phyloP scores from a whole-genome alignment of 2,329 filamentous ascomycete genomes.

The Sporothrix mexicana region DNA sequence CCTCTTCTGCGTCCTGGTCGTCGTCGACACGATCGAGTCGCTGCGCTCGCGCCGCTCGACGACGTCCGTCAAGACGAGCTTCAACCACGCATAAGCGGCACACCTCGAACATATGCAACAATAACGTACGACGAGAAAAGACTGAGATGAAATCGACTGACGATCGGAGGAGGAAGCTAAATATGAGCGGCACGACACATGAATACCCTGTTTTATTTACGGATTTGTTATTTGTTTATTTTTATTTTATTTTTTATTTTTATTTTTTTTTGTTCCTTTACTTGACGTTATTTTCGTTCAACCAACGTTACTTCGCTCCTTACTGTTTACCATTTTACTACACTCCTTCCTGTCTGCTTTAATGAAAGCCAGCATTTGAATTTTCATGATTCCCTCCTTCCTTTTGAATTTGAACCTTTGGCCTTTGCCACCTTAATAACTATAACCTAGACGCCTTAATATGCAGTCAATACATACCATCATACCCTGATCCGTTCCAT shows the following conservation, averaged over 20 bases:
- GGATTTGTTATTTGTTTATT: neutral
- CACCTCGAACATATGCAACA: neutral
- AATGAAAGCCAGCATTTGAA: neutral
- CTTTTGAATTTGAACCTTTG: no score
- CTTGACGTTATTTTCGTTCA: neutral
- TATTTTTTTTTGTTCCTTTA: neutral
- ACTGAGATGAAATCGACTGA: neutral
- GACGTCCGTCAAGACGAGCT: constrained; percentile 41
- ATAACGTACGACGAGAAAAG: neutral
- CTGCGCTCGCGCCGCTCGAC: constrained; percentile 50
- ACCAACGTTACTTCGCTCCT: neutral
- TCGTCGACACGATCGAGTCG: constrained; percentile 54
- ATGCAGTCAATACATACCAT: constrained; percentile 16
- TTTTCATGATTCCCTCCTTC: neutral
- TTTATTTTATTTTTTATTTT: neutral
- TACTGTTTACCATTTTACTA: constrained; percentile 2
- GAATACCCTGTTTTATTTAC: constrained; percentile 11
- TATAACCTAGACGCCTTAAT: constrained; percentile 13
- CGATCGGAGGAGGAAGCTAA: neutral
- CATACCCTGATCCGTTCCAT: neutral
- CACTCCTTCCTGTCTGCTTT: neutral
- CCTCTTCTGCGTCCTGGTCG: constrained; percentile 55
- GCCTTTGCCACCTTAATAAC: constrained; percentile 4
- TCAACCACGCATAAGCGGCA: neutral
- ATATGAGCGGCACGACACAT: constrained; percentile 7